These are phyloP conservation scores for Syzygium malaccense DNA, from an alignment of 441 rosid species.

Conservation along the genomic window DNA sequence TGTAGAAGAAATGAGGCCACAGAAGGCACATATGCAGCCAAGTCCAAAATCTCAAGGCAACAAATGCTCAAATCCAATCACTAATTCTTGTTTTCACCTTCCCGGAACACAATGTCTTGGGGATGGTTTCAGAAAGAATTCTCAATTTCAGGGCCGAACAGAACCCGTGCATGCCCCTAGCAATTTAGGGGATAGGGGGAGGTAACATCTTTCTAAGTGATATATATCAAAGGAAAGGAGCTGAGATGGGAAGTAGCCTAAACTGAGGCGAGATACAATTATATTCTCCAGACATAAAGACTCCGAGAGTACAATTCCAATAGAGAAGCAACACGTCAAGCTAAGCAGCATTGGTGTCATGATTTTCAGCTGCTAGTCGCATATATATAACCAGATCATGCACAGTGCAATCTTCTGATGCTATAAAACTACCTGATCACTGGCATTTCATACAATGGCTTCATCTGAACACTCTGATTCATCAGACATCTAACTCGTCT, in stretches of 20 bases:
- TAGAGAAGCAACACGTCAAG: not conserved
- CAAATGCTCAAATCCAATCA: not conserved
- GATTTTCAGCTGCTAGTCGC: not conserved
- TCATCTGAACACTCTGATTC: not conserved
- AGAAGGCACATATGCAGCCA: not conserved
- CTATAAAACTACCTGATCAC: not conserved
- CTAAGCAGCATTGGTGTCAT: not conserved
- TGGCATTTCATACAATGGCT: not conserved
- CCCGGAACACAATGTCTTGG: not conserved
- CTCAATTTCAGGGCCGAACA: not conserved
- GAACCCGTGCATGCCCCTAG: not conserved
- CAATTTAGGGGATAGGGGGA: not conserved
- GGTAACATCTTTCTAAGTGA: not conserved
- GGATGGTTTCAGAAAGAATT: not conserved
- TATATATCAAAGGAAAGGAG: not conserved
- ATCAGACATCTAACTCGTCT: conserved; percentile 4
- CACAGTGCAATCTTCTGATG: not conserved
- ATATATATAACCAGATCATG: not conserved
- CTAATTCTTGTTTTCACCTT: not conserved
- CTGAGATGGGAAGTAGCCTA: not conserved
- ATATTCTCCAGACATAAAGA: not conserved
- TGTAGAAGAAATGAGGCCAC: not conserved
- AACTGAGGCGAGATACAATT: not conserved
- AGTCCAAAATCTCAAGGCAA: not conserved
- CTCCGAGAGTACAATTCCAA: not conserved